Percentiles rank a stretch among this genome's conserved stretches.
Conservation (phyloP, 768 basidiomycete species). For the Boletus reticulatus region DNA sequence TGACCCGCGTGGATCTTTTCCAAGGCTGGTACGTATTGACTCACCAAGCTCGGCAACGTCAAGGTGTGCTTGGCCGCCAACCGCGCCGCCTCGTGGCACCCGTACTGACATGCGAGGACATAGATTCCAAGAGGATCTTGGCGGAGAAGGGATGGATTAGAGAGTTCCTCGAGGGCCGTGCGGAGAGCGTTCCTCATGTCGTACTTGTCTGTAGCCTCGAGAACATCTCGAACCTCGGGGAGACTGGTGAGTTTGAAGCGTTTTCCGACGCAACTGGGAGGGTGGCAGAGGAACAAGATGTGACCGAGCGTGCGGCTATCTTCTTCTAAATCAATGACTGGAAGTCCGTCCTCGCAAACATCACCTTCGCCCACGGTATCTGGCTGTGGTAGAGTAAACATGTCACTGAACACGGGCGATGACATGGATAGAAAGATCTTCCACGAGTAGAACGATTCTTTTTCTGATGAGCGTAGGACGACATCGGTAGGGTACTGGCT, state of each 20-base stretch:
- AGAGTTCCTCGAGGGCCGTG: constrained; percentile 3
- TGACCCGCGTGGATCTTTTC: constrained; percentile 9
- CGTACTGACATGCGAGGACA: constrained; percentile 12
- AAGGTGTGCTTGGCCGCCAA: constrained; percentile 10
- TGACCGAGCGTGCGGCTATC: constrained; percentile 3
- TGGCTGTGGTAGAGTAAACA: constrained; percentile 15
- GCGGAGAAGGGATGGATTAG: not conserved
- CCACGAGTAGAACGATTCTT: constrained; percentile 2
- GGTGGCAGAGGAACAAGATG: constrained; percentile 11
- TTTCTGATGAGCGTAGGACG: constrained; percentile 15
- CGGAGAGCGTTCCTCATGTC: constrained; percentile 9
- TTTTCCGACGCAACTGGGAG: not conserved
- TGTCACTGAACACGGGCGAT: constrained; percentile 13
- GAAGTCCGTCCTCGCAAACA: not conserved
- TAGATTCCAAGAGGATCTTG: constrained; percentile 7
- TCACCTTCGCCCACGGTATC: not conserved
- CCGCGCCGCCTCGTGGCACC: not conserved
- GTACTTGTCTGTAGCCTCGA: constrained; percentile 15
- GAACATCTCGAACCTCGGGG: constrained; percentile 4
- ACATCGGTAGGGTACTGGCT: constrained; percentile 8
- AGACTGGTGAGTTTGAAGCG: not conserved
- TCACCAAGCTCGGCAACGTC: not conserved
- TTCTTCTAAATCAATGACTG: constrained; percentile 11
- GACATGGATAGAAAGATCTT: constrained; percentile 4
- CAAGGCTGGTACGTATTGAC: constrained; percentile 4